phyloP scores from a whole-genome alignment of 768 basidiomycete genomes.

The Mycena indigotica region DNA sequence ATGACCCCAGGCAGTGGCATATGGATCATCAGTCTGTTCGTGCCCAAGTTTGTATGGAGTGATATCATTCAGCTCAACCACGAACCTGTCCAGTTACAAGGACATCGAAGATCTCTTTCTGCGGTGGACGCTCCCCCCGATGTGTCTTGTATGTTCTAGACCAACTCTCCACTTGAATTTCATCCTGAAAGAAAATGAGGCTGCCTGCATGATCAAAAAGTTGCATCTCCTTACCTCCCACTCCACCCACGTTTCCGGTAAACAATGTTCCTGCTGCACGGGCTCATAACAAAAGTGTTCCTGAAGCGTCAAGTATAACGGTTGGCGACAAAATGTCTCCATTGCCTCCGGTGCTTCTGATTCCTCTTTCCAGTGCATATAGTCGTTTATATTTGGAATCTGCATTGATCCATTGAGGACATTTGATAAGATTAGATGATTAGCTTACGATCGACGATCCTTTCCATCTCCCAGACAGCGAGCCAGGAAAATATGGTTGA shows the following conservation, averaged over 20 bases:
- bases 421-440: neutral
- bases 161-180: conserved; percentile 45
- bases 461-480: conserved; percentile 51
- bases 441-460: conserved; percentile 49
- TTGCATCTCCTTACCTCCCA: conserved; percentile 44
- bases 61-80: neutral
- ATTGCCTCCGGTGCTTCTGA: conserved; percentile 37
- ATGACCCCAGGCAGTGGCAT: conserved; percentile 58
- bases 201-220: conserved; percentile 50
- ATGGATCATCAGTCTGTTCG: conserved; percentile 47
- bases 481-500: conserved; percentile 43
- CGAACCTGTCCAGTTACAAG: conserved; percentile 52
- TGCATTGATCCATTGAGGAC: conserved; percentile 22
- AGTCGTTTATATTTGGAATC: conserved; percentile 43
- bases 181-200: conserved; percentile 54
- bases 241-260: conserved; percentile 31
- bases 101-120: conserved; percentile 42
- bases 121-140: conserved; percentile 20
- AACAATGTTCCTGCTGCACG: conserved; percentile 35
- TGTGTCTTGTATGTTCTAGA: conserved; percentile 43
- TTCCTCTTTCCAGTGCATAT: conserved; percentile 38
- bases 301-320: conserved; percentile 50
- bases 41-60: neutral
- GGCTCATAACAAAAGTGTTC: conserved; percentile 49
- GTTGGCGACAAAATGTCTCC: conserved; percentile 41